Evolutionary conservation across 352 stramenopile species (phyloP).

Genomic region (Globisporangium yorkense): DNA sequence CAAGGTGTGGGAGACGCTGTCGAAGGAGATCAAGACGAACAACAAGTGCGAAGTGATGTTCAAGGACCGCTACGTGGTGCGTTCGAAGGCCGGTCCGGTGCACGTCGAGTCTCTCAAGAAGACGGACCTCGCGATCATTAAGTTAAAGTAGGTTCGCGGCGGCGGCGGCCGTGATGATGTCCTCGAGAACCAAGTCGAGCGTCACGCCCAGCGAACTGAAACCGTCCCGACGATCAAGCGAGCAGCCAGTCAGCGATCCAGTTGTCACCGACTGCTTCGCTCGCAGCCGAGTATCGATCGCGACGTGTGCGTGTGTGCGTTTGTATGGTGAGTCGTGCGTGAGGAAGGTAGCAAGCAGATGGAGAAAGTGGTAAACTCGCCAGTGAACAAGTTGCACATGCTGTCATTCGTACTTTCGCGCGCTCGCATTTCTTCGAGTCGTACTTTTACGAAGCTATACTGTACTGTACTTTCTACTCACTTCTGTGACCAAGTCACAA

Average conservation of each 20-base stretch:
- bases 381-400: not conserved
- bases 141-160: constrained; percentile 13
- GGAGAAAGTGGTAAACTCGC: not conserved
- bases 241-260: not conserved
- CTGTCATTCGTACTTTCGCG: not conserved
- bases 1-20: constrained; percentile 73
- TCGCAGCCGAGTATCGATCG: not conserved
- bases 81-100: constrained; percentile 44
- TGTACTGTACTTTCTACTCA: not conserved
- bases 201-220: not conserved
- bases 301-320: not conserved
- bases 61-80: constrained; percentile 49
- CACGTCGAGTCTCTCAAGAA: constrained; percentile 66
- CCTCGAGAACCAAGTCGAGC: not conserved
- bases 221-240: not conserved
- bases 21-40: constrained; percentile 72
- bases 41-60: constrained; percentile 75
- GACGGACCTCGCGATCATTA: constrained; percentile 19
- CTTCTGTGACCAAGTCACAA: no score
- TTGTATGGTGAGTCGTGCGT: constrained; percentile 1
- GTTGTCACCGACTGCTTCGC: not conserved
- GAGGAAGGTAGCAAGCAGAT: not conserved
- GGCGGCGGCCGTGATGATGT: no score
- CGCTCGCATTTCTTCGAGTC: not conserved
- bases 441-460: not conserved